Percentiles rank a stretch among this genome's conserved stretches.
phyloP scores from a whole-genome alignment of 306 rosid species.

The Gastrolobium villosum region DNA sequence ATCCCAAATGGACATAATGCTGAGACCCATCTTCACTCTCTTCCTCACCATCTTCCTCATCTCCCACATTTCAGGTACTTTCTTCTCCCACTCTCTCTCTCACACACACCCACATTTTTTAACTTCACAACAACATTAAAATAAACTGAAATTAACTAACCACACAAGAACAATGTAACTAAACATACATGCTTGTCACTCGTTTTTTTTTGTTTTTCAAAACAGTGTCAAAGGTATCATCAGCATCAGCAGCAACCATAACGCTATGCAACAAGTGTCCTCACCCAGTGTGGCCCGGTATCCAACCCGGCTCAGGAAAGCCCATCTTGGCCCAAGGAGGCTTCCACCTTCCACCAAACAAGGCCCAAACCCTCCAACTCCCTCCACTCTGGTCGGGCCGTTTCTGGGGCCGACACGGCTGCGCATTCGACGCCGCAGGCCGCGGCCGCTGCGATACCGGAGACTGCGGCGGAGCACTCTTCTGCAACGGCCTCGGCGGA shows the following conservation, averaged over 20 bases:
- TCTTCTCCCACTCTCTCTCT: no score
- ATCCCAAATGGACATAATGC: no score
- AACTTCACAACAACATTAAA: no score
- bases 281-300: conserved; percentile 88
- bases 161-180: not conserved
- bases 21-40: no score
- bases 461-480: conserved; percentile 79
- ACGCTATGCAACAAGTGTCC: conserved; percentile 72
- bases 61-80: not conserved
- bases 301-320: conserved; percentile 79
- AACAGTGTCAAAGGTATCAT: conserved; percentile 49
- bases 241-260: conserved; percentile 60
- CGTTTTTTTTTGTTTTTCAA: not conserved
- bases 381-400: conserved; percentile 91
- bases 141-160: not conserved
- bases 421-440: conserved; percentile 75
- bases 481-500: conserved; percentile 80
- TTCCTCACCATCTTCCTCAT: no score
- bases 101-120: not conserved
- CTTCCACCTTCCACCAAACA: conserved; percentile 68
- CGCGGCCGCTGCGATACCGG: conserved; percentile 81
- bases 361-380: conserved; percentile 61
- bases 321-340: conserved; percentile 80
- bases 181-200: not conserved
- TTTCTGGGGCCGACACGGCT: conserved; percentile 90